Base-by-base conservation (phyloP, 768 basidiomycete genomes). In the Tricholoma terreum region DNA sequence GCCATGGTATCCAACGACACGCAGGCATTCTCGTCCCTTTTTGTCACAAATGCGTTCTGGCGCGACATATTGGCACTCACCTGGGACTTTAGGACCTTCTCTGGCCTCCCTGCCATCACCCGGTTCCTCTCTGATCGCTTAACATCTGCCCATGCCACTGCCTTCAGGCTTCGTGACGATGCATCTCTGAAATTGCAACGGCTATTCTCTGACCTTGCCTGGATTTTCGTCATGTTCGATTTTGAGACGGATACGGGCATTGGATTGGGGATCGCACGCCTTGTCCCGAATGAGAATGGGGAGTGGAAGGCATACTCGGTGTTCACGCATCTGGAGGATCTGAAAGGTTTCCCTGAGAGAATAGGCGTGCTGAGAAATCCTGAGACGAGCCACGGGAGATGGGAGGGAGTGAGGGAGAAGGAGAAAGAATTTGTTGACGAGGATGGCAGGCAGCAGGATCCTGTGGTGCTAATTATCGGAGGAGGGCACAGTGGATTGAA, bases 401-500 rank as follows among this genome's bases (percentile, higher is more conserved):
- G n/a, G n/a, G n/a, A n/a, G n/a, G n/a, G n/a, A n/a, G n/a, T n/a
- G 84, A 70, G n/a, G n/a, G n/a, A n/a, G n/a, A n/a, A n/a, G n/a
- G n/a, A n/a, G n/a, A n/a, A n/a, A n/a, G n/a, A n/a, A n/a, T n/a
- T n/a, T n/a, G n/a, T n/a, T n/a, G n/a, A n/a, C n/a, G n/a, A n/a
- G n/a, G n/a, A n/a, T n/a, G n/a, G n/a, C n/a, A n/a, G n/a, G n/a
- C n/a, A n/a, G n/a, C n/a, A n/a, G n/a, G n/a, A n/a, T n/a, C n/a
- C n/a, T n/a, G n/a, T n/a, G n/a, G n/a, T n/a, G n/a, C n/a, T n/a
- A n/a, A n/a, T n/a, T n/a, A n/a, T n/a, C n/a, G n/a, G n/a, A n/a
- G n/a, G n/a, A n/a, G n/a, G n/a, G 0, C 89, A 90, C 55, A 80
- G 79, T 59, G 90, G 89, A 1, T 70, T 93, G 34, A 80, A 79